These are phyloP conservation scores for Mycena rosella DNA, from an alignment of 768 basidiomycete species.

Conservation along the genomic window DNA sequence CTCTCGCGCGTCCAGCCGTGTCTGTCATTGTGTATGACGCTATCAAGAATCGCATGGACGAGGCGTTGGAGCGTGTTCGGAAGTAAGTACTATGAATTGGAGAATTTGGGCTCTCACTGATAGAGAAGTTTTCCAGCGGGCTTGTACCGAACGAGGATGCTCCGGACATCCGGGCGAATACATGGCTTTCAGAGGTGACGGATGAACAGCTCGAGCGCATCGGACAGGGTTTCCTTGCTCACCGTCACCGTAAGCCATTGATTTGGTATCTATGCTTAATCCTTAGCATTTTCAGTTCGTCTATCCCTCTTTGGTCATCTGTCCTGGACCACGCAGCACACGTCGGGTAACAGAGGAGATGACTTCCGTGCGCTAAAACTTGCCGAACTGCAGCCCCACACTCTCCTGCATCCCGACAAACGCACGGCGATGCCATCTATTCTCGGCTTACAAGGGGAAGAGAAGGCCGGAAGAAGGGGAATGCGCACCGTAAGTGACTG, in stretches of 20 bases:
- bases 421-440: constrained; percentile 37
- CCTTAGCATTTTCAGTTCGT: constrained; percentile 30
- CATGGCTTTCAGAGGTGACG: constrained; percentile 8
- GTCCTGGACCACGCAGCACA: constrained; percentile 45
- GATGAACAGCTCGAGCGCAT: constrained; percentile 42
- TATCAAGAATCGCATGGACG: constrained; percentile 39
- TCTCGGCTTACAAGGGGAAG: constrained; percentile 46
- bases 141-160: constrained; percentile 23
- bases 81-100: constrained; percentile 6
- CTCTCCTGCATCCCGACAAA: constrained; percentile 41
- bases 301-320: constrained; percentile 44
- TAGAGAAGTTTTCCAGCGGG: not conserved
- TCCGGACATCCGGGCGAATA: constrained; percentile 33
- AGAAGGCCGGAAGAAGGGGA: constrained; percentile 37
- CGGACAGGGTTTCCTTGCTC: constrained; percentile 42
- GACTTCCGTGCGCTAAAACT: constrained; percentile 45
- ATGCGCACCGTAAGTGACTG: constrained; percentile 15
- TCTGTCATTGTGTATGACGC: constrained; percentile 38
- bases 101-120: too few species aligned
- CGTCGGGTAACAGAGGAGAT: constrained; percentile 48
- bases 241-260: constrained; percentile 44
- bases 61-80: constrained; percentile 26
- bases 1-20: constrained; percentile 22
- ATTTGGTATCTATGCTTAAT: not conserved
- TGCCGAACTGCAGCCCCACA: constrained; percentile 44